These are phyloP conservation scores for Acacia crassicarpa DNA, from an alignment of 306 rosid species.

Conservation along the genomic window DNA sequence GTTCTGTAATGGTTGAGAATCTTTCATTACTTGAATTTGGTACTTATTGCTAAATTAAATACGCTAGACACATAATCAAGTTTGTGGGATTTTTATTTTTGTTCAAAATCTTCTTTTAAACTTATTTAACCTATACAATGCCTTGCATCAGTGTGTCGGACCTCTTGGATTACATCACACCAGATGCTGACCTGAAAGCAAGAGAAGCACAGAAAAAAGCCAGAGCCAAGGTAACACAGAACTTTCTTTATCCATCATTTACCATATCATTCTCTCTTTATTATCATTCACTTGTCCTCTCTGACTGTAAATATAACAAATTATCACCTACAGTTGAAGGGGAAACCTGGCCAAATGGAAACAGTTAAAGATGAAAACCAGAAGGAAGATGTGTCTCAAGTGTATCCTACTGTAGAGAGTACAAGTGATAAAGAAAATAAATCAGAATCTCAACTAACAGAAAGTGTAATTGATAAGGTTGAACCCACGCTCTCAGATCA, in stretches of 20 bases:
- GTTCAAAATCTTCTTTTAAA: slow-evolving; percentile 5
- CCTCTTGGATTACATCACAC: slow-evolving; percentile 95
- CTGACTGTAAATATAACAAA: slow-evolving; percentile 19
- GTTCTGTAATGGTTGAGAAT: background rate
- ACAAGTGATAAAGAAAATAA: slow-evolving; percentile 86
- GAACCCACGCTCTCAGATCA: slow-evolving; percentile 54
- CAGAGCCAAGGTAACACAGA: slow-evolving; percentile 75
- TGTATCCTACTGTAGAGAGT: slow-evolving; percentile 49
- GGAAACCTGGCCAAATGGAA: slow-evolving; percentile 79
- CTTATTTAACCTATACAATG: slow-evolving; percentile 6
- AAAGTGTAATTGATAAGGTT: slow-evolving; percentile 48
- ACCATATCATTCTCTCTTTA: slow-evolving; percentile 15
- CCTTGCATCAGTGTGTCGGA: slow-evolving; percentile 81
- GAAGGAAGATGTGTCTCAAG: slow-evolving; percentile 57
- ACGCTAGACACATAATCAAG: background rate
- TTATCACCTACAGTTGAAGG: slow-evolving; percentile 67
- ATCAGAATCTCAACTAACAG: slow-evolving; percentile 54
- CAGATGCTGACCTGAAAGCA: slow-evolving; percentile 86
- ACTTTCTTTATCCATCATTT: slow-evolving; percentile 15
- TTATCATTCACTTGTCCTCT: background rate
- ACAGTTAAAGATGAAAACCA: slow-evolving; percentile 59
- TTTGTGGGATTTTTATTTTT: background rate
- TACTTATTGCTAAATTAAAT: background rate
- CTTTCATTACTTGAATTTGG: background rate
- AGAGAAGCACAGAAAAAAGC: slow-evolving; percentile 94